These are phyloP conservation scores for Globisporangium splendens DNA, from an alignment of 352 stramenopile species.

Conservation along the genomic window DNA sequence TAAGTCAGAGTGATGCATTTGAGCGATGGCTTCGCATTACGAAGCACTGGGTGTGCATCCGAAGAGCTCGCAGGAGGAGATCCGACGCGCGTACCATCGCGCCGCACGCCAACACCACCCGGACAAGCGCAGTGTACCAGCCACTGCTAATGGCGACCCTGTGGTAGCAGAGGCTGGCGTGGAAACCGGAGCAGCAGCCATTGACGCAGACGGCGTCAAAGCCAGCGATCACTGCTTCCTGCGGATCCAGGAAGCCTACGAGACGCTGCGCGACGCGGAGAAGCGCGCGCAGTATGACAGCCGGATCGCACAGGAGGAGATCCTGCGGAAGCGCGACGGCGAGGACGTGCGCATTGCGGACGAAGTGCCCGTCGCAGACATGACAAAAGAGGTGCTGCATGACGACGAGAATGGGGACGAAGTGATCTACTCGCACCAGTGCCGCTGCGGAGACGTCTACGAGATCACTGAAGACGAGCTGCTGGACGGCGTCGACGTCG, in stretches of 20 bases:
- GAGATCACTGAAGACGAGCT: conserved; percentile 65
- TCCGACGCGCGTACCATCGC: conserved; percentile 72
- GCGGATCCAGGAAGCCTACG: conserved; percentile 63
- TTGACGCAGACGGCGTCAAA: conserved; percentile 14
- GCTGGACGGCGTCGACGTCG: conserved; percentile 56
- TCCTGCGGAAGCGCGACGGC: conserved; percentile 30
- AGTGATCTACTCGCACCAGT: conserved; percentile 54
- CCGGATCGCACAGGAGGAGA: conserved; percentile 31
- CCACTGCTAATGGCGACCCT: not conserved
- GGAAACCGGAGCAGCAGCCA: not conserved
- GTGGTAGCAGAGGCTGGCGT: too few species aligned
- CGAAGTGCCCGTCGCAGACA: conserved; percentile 39
- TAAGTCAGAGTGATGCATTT: too few species aligned
- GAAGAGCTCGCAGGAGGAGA: conserved; percentile 48
- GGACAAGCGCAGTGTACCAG: conserved; percentile 40
- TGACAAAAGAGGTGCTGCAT: conserved; percentile 37
- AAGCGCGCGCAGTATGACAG: conserved; percentile 51
- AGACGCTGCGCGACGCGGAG: conserved; percentile 47
- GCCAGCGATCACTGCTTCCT: conserved; percentile 26
- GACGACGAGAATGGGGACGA: conserved; percentile 36
- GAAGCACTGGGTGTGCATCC: conserved; percentile 42
- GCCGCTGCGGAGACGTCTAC: conserved; percentile 73
- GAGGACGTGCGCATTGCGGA: conserved; percentile 66
- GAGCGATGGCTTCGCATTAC: conserved; percentile 33
- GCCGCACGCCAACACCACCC: conserved; percentile 54